These are phyloP conservation scores for Neolentinus lepideus DNA, from an alignment of 1,284 basidiomycete species.

Conservation along the genomic window DNA sequence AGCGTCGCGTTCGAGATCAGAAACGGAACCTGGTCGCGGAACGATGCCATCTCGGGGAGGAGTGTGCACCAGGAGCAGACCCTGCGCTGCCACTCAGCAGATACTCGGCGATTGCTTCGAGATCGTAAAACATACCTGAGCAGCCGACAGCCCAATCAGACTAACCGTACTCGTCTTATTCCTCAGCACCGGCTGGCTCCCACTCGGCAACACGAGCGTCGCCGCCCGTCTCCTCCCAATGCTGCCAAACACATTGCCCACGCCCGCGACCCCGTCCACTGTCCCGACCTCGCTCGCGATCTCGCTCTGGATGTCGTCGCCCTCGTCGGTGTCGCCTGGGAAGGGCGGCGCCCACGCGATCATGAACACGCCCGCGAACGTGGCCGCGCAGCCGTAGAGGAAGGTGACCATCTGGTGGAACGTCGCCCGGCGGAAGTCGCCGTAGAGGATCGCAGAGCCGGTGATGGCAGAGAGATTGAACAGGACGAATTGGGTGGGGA, in stretches of 20 bases:
- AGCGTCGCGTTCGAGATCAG: constrained; percentile 7
- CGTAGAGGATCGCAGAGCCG: constrained; percentile 90
- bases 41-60: constrained; percentile 42
- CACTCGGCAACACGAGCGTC: constrained; percentile 37
- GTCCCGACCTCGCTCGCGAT: neutral
- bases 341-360: constrained; percentile 50
- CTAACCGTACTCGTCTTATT: constrained; percentile 48
- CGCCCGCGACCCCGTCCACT: constrained; percentile 2
- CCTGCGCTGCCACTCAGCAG: constrained; percentile 25
- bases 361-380: constrained; percentile 82
- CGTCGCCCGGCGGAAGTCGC: constrained; percentile 79
- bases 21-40: constrained; percentile 14
- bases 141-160: constrained; percentile 64
- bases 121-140: constrained; percentile 48
- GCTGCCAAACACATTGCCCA: constrained; percentile 17
- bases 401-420: constrained; percentile 86
- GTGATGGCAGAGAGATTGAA: constrained; percentile 85
- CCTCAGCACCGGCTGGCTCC: constrained; percentile 35
- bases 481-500: constrained; percentile 92
- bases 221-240: constrained; percentile 30
- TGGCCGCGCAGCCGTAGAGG: constrained; percentile 75
- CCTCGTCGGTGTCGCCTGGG: constrained; percentile 6
- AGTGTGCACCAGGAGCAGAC: constrained; percentile 54
- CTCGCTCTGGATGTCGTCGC: constrained; percentile 8
- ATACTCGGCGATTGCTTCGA: neutral